These are phyloP conservation scores for Ziziphus jujuba DNA, from an alignment of 306 rosid species.

Conservation along the genomic window DNA sequence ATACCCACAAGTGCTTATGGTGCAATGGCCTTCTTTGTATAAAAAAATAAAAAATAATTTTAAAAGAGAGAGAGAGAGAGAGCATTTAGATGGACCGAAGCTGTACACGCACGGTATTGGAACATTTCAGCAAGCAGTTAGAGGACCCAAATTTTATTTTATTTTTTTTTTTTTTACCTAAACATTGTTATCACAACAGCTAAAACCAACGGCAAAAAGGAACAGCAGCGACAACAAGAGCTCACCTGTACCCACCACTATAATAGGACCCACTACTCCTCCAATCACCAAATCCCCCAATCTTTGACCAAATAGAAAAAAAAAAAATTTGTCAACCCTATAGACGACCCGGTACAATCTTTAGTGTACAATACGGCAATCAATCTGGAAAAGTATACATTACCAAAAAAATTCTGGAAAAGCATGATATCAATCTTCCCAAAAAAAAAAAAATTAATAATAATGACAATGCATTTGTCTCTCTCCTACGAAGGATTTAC, in stretches of 20 bases:
- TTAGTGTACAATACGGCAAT: background rate
- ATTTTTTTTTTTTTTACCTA: background rate
- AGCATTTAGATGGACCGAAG: too few relatives aligned
- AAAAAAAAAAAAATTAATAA: too few relatives aligned
- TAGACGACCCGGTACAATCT: background rate
- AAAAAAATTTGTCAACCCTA: conserved; percentile 3
- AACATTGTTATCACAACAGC: background rate
- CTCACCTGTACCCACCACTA: conserved; percentile 21
- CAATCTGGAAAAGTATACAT: too few relatives aligned
- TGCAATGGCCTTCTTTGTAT: background rate
- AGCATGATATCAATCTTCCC: too few relatives aligned
- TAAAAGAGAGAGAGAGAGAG: too few relatives aligned
- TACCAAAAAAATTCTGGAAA: too few relatives aligned
- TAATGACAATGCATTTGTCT: too few relatives aligned
- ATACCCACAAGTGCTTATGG: background rate
- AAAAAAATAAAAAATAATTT: too few relatives aligned
- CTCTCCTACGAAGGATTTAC: background rate
- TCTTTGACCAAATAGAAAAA: conserved; percentile 2
- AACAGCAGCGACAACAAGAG: conserved; percentile 26
- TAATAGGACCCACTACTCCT: background rate
- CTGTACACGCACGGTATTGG: background rate
- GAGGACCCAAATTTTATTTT: background rate
- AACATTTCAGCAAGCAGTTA: background rate
- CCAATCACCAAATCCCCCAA: conserved; percentile 9
- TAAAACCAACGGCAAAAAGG: conserved; percentile 25